Evolutionary conservation across 176 grass and related monocot genomes (phyloP).

Genomic region (Saccharum officinarum): DNA sequence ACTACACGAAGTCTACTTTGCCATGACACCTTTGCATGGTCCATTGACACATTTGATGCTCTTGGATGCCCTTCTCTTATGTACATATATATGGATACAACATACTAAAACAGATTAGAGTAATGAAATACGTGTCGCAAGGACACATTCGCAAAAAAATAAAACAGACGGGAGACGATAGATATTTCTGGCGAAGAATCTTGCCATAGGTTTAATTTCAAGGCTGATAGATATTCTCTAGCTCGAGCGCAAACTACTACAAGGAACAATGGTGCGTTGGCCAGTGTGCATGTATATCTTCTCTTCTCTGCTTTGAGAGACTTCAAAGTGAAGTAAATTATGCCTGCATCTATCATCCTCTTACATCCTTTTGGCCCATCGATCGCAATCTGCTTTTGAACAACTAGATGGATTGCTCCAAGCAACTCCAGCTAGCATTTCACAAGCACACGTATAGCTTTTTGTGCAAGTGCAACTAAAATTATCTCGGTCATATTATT

Average conservation of each 20-base stretch:
- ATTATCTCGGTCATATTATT: neutral
- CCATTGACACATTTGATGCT: neutral
- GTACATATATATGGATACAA: no score
- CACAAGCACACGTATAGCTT: neutral
- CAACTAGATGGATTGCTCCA: neutral
- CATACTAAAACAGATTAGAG: neutral
- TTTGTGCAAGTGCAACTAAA: neutral
- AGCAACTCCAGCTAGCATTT: neutral
- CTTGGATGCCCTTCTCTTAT: no score
- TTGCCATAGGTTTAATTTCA: neutral
- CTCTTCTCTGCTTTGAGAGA: neutral
- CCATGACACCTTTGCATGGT: neutral
- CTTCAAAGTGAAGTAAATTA: neutral
- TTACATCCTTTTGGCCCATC: neutral
- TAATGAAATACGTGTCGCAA: no score
- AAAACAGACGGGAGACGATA: no score
- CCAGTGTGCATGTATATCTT: neutral
- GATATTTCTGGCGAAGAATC: slow-evolving; percentile 11
- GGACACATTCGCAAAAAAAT: no score
- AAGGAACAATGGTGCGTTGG: neutral
- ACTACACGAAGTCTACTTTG: neutral
- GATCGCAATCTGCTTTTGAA: slow-evolving; percentile 12
- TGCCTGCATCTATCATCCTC: neutral
- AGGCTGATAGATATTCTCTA: neutral
- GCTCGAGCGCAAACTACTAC: neutral